These are phyloP conservation scores for Cronartium ribicola DNA, from an alignment of 1,284 basidiomycete species.

Conservation along the genomic window DNA sequence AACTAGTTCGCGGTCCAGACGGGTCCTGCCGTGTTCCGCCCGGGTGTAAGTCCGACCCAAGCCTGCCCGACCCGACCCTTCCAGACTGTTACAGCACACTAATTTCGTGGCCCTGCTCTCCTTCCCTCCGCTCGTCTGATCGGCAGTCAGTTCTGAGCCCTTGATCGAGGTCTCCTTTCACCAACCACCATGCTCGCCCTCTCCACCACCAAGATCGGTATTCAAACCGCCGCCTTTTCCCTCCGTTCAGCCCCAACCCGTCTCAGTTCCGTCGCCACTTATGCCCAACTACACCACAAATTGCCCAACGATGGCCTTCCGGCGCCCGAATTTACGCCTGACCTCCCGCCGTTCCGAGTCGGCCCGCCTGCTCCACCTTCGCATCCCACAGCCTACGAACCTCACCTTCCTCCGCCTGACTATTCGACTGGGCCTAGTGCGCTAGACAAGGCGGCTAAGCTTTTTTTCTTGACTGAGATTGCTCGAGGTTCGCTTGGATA, in stretches of 20 bases:
- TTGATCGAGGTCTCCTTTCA: too few species aligned
- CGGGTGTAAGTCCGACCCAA: too few species aligned
- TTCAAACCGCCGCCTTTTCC: background rate
- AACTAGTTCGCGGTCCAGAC: too few species aligned
- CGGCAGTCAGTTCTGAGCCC: too few species aligned
- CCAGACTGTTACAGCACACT: too few species aligned
- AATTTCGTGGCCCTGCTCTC: too few species aligned
- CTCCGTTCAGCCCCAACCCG: background rate
- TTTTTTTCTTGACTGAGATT: slow-evolving; percentile 99
- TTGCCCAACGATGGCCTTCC: slow-evolving; percentile 3
- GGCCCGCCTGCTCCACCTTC: background rate
- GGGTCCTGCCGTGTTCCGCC: too few species aligned
- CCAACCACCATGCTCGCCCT: background rate
- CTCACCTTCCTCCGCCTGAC: slow-evolving; percentile 47
- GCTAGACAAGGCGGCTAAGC: slow-evolving; percentile 87
- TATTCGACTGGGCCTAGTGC: slow-evolving; percentile 70
- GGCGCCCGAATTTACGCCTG: slow-evolving; percentile 13
- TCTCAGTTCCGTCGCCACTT: background rate
- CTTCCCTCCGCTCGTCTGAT: too few species aligned
- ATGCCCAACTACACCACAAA: background rate
- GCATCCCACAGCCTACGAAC: background rate
- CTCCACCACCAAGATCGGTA: background rate
- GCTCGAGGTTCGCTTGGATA: slow-evolving; percentile 73
- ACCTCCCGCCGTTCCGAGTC: slow-evolving; percentile 33
- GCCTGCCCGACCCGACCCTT: too few species aligned